Evolutionary conservation across 495 filamentous ascomycete species (phyloP).

Genomic region (Aspergillus hancockii): DNA sequence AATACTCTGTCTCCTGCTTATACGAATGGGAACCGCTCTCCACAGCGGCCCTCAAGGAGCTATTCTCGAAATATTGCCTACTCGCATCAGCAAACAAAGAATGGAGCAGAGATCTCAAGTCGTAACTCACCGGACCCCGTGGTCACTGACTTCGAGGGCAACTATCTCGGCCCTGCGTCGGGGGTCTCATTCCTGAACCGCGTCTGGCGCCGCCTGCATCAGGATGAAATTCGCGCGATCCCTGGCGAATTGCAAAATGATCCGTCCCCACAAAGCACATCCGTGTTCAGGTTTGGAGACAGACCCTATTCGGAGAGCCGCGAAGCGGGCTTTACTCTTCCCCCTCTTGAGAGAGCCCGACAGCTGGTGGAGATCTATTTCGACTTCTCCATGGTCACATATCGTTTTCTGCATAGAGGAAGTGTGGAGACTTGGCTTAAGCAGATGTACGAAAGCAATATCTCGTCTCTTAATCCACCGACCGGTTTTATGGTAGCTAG

Average conservation of each 20-base stretch:
- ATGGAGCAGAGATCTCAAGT: conserved; percentile 20
- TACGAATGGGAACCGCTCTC: conserved; percentile 14
- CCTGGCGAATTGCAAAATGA: conserved; percentile 38
- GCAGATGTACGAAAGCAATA: conserved; percentile 38
- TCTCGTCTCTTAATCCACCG: conserved; percentile 37
- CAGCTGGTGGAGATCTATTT: conserved; percentile 45
- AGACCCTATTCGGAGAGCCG: conserved; percentile 38
- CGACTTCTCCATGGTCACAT: conserved; percentile 51
- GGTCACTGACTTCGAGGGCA: conserved; percentile 48
- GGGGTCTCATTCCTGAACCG: conserved; percentile 49
- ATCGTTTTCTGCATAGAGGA: conserved; percentile 45
- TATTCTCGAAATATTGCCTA: conserved; percentile 6
- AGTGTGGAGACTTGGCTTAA: conserved; percentile 43
- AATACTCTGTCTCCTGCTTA: conserved; percentile 12
- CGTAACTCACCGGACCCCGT: conserved; percentile 47
- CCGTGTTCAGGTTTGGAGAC: conserved; percentile 47
- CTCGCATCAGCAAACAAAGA: conserved; percentile 10
- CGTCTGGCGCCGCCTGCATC: conserved; percentile 45
- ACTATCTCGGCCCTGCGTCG: conserved; percentile 48
- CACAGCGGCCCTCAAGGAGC: conserved; percentile 15
- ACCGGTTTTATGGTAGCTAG: conserved; percentile 40
- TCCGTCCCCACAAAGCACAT: conserved; percentile 36
- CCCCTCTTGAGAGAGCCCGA: conserved; percentile 35
- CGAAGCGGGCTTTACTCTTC: conserved; percentile 35
- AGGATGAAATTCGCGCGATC: conserved; percentile 39